These are phyloP conservation scores for Vitis cinerea DNA, from an alignment of 164 flowering plant genomes.

Conservation along the genomic window DNA sequence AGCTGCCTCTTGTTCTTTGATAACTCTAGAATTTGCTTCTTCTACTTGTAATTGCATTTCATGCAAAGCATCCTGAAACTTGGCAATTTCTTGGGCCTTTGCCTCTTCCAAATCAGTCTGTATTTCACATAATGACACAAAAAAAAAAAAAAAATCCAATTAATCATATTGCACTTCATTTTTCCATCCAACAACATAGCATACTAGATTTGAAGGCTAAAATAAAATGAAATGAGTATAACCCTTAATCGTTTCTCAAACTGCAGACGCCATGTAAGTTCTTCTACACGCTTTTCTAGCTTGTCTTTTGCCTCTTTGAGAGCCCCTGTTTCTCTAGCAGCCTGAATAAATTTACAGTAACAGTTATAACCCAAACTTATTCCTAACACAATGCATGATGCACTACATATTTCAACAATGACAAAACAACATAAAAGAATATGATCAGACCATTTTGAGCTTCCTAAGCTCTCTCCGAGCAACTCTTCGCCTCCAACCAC, in stretches of 20 bases:
- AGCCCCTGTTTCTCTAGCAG: slow-evolving; percentile 97
- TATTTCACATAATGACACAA: slow-evolving; percentile 4
- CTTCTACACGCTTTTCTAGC: slow-evolving; percentile 97
- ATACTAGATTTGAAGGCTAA: too few relatives aligned
- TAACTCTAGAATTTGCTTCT: slow-evolving; percentile 66
- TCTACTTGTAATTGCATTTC: slow-evolving; percentile 77
- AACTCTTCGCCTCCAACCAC: slow-evolving; percentile 91
- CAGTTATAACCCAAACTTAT: slow-evolving; percentile 2
- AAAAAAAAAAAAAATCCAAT: too few relatives aligned
- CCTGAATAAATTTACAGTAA: slow-evolving; percentile 41
- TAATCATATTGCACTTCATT: too few relatives aligned
- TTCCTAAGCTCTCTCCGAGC: slow-evolving; percentile 85
- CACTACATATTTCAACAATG: background rate
- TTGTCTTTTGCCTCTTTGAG: slow-evolving; percentile 98
- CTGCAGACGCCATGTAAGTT: slow-evolving; percentile 98
- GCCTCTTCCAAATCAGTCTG: slow-evolving; percentile 95
- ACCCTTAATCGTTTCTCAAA: slow-evolving; percentile 90
- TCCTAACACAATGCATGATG: background rate
- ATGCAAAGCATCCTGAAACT: slow-evolving; percentile 80
- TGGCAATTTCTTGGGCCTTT: slow-evolving; percentile 83
- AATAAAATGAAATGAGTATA: too few relatives aligned
- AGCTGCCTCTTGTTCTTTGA: slow-evolving; percentile 88
- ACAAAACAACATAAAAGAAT: slow-evolving; percentile 6
- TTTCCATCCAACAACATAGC: too few relatives aligned
- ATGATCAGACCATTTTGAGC: slow-evolving; percentile 79